These are phyloP conservation scores for Raphanus hybrid DNA, from an alignment of 441 rosid species.

Conservation along the genomic window DNA sequence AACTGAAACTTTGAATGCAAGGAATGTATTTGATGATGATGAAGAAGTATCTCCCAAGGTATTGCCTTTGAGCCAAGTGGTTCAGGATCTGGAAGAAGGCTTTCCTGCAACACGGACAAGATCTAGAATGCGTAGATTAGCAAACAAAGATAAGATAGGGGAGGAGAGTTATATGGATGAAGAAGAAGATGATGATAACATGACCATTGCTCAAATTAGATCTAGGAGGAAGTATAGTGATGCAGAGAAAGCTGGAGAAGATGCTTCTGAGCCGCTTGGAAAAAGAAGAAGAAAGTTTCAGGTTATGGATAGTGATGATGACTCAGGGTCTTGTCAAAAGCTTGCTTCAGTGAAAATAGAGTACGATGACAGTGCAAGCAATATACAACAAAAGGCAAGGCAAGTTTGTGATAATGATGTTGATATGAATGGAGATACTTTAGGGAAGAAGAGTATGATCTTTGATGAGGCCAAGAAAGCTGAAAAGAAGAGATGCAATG, in stretches of 20 bases:
- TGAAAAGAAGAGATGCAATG: slow-evolving; percentile 12
- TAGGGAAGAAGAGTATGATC: slow-evolving; percentile 7
- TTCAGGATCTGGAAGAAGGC: slow-evolving; percentile 25
- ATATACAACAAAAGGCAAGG: not conserved
- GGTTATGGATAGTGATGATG: slow-evolving; percentile 30
- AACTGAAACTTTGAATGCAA: not conserved
- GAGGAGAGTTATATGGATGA: slow-evolving; percentile 27
- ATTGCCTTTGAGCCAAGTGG: slow-evolving; percentile 20
- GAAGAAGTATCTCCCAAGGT: slow-evolving; percentile 20
- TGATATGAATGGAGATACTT: not conserved
- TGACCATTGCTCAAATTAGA: slow-evolving; percentile 19
- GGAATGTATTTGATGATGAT: too few species aligned
- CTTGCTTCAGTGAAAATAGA: not conserved
- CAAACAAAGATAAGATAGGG: not conserved
- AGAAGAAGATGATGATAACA: slow-evolving; percentile 12
- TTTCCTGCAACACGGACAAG: not conserved
- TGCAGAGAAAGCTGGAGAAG: not conserved
- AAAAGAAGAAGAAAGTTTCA: slow-evolving; percentile 27
- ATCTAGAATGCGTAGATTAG: too few species aligned
- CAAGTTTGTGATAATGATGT: slow-evolving; percentile 3
- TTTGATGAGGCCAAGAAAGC: not conserved
- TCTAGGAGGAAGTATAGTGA: slow-evolving; percentile 8
- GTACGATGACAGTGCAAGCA: slow-evolving; percentile 8
- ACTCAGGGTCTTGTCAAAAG: slow-evolving; percentile 12
- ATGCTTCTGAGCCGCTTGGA: slow-evolving; percentile 1